A percentile compares a stretch with the other conserved stretches of the same genome.
Conservation (phyloP, 2,329 filamentous ascomycete genomes). For the Reticulascus tulasneorum region DNA sequence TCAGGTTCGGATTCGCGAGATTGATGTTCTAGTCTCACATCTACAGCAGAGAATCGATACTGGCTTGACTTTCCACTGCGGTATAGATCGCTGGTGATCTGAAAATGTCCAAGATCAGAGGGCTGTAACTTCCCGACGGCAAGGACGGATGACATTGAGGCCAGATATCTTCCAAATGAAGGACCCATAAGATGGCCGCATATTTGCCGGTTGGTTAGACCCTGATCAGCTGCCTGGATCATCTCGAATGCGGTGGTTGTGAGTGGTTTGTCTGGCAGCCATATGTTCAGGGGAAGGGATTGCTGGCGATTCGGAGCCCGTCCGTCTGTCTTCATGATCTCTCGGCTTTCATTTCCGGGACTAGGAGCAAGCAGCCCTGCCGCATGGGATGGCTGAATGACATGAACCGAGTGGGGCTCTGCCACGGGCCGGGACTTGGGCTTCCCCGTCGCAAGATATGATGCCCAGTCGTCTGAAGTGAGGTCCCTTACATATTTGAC, state of each 20-base stretch:
- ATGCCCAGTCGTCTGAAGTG: conserved; percentile 52
- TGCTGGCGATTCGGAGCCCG: too few species aligned
- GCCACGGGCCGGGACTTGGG: too few species aligned
- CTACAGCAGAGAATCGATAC: conserved; percentile 7
- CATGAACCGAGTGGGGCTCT: too few species aligned
- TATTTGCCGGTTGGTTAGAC: conserved; percentile 27
- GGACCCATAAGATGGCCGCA: conserved; percentile 24
- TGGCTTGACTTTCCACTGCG: conserved; percentile 13
- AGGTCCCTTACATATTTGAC: conserved; percentile 55
- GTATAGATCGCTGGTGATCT: conserved; percentile 12
- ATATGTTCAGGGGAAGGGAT: conserved; percentile 14
- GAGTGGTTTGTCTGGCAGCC: conserved; percentile 29
- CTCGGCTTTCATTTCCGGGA: too few species aligned
- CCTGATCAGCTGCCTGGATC: conserved; percentile 25
- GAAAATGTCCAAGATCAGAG: conserved; percentile 9
- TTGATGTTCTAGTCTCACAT: neutral
- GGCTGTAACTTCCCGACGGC: conserved; percentile 16
- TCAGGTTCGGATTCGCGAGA: neutral
- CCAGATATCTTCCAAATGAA: conserved; percentile 26
- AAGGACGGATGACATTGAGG: conserved; percentile 27
- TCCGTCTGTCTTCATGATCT: too few species aligned
- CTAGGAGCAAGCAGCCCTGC: too few species aligned
- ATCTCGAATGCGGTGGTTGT: conserved; percentile 27
- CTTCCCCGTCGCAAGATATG: conserved; percentile 49
- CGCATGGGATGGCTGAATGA: too few species aligned